Percentiles rank a stretch among this genome's conserved stretches.
Conservation (phyloP, 1,284 basidiomycete species). For the Pholiota adiposa region DNA sequence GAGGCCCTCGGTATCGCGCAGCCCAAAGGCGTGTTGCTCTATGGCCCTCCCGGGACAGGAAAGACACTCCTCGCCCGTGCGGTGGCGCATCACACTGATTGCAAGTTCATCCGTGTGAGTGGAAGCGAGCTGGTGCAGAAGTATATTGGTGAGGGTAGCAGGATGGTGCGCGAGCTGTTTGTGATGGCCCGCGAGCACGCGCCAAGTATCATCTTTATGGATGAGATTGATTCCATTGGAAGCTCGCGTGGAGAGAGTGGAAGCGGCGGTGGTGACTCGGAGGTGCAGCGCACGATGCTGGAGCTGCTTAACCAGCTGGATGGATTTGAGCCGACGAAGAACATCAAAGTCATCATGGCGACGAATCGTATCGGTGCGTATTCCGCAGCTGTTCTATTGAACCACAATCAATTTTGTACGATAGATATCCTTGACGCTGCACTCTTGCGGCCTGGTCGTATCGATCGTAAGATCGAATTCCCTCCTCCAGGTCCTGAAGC, state of each 20-base stretch:
- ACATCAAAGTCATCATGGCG: slow-evolving; percentile 99
- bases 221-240: slow-evolving; percentile 99
- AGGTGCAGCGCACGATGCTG: slow-evolving; percentile 98
- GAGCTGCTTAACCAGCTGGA: slow-evolving; percentile 97
- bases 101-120: slow-evolving; percentile 96
- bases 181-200: slow-evolving; percentile 99
- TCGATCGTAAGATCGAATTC: slow-evolving; percentile 99
- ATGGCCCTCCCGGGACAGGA: slow-evolving; percentile 96
- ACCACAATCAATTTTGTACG: background rate
- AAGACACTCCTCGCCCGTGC: slow-evolving; percentile 94
- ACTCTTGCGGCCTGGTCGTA: slow-evolving; percentile 92
- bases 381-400: slow-evolving; percentile 1
- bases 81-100: slow-evolving; percentile 98
- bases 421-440: slow-evolving; percentile 95
- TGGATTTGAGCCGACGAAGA: slow-evolving; percentile 97
- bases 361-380: slow-evolving; percentile 91
- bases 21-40: slow-evolving; percentile 95
- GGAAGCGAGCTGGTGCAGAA: slow-evolving; percentile 98
- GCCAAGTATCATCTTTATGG: slow-evolving; percentile 99
- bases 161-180: slow-evolving; percentile 98
- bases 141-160: slow-evolving; percentile 96
- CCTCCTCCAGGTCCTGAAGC: slow-evolving; percentile 98
- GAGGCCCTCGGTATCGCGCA: slow-evolving; percentile 97
- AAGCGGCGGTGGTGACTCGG: slow-evolving; percentile 90
- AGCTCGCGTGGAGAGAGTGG: slow-evolving; percentile 91